Evolutionary conservation across 257 asterid species (phyloP), one percentile per base, ranked within the genome.

Genomic region (Solanum dulcamara): DNA sequence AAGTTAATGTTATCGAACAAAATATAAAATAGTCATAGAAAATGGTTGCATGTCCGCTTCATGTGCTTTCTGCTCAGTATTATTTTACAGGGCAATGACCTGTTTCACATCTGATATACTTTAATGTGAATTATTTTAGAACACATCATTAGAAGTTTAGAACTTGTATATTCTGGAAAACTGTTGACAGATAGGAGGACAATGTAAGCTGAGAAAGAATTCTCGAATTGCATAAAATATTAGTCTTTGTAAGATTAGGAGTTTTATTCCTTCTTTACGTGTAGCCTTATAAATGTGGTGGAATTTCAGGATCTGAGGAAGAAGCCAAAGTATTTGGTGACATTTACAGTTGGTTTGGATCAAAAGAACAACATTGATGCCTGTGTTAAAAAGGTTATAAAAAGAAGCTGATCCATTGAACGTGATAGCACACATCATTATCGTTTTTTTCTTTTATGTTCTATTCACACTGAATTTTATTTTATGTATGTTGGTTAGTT

Each of bases 241-340:
- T 26, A 38, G 35, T 24, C 80, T 81, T 46, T 60, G 72, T 44
- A 35, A 20, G 32, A 22, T 18, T 42, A 44, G 24, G 20, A 50
- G 66, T 46, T 51, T 5, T 79, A 1, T 79, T 48, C 40, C 28
- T 18, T 10, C 24, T 44, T 46, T 46, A 32, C 13, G 17, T 30
- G 62, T 79, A 79, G 64, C 59, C 64, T 48, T 28, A 10, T 79
- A 48, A 48, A 35, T 57, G 32, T 71, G 50, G 35, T 44, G 88
- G 79, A 86, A 90, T 85, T 89, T 85, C 94, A 97, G 99, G 99
- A 97, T 93, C 89, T 97, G 89, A 95, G 88, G 90, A 89, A 18
- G 89, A 97, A 93, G 92, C 99, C 99, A 2, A 95, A 91, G 93
- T 97, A 97, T 90, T 89, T 97, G 87, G 98, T 95, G 48, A 93